These are phyloP conservation scores for Mortierella alpina DNA, from an alignment of 192 early-diverging fungal species.

Conservation along the genomic window DNA sequence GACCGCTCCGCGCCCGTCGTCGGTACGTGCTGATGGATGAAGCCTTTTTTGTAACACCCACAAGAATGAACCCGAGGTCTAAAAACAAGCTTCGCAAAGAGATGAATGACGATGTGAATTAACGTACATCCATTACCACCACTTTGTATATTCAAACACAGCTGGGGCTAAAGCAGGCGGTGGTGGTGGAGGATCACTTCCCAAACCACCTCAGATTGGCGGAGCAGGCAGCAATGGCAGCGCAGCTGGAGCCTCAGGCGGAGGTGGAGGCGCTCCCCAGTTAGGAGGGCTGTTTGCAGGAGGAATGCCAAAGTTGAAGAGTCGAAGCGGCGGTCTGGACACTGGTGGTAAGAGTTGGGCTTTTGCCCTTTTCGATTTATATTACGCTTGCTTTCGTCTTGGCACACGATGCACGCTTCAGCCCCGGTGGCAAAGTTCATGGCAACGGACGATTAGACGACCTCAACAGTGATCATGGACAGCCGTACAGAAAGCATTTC, in stretches of 20 bases:
- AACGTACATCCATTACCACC: not conserved
- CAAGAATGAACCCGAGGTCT: too few relatives aligned
- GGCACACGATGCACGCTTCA: not conserved
- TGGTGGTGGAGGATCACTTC: slow-evolving; percentile 32
- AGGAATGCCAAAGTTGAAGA: slow-evolving; percentile 72
- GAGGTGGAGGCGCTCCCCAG: slow-evolving; percentile 57
- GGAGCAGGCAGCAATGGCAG: slow-evolving; percentile 28
- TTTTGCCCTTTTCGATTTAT: slow-evolving; percentile 11
- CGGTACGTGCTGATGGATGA: slow-evolving; percentile 31
- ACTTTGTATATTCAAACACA: not conserved
- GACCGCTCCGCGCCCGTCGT: slow-evolving; percentile 74
- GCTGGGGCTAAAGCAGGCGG: slow-evolving; percentile 20
- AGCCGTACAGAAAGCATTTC: not conserved
- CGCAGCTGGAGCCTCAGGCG: slow-evolving; percentile 33
- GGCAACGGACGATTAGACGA: not conserved
- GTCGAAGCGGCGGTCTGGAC: slow-evolving; percentile 64
- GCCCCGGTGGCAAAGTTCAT: not conserved
- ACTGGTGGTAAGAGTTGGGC: slow-evolving; percentile 54
- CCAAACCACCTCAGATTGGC: slow-evolving; percentile 37
- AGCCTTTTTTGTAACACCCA: not conserved
- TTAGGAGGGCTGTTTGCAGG: slow-evolving; percentile 71
- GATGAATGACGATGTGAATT: not conserved
- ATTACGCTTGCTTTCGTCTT: slow-evolving; percentile 15
- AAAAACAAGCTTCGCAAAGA: too few relatives aligned
- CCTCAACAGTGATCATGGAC: not conserved